Percentiles rank a stretch among this genome's conserved stretches.
These are phyloP conservation scores for Flagelloscypha sp. DNA, from an alignment of 768 basidiomycete genomes.

Conservation along the genomic window DNA sequence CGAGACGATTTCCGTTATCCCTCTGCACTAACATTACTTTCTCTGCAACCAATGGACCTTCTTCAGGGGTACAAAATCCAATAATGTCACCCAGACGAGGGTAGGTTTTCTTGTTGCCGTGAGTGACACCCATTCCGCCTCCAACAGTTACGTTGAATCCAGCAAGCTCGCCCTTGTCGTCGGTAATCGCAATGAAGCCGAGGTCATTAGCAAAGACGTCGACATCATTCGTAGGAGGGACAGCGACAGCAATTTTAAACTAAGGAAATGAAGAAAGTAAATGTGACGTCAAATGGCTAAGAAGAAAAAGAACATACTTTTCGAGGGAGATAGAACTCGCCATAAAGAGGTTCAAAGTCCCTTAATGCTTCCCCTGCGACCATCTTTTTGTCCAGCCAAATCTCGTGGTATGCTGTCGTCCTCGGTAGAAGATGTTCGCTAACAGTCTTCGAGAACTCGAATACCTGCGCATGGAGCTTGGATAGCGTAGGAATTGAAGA, in stretches of 20 bases:
- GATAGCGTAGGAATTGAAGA: conserved; percentile 87
- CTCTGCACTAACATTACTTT: conserved; percentile 89
- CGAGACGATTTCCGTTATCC: conserved; percentile 90
- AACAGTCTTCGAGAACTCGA: conserved; percentile 73
- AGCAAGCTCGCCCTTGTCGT: conserved; percentile 61
- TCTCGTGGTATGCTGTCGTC: conserved; percentile 95
- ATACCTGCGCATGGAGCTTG: conserved; percentile 76
- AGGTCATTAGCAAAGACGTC: conserved; percentile 95
- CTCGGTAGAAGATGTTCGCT: conserved; percentile 83
- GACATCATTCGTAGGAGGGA: conserved; percentile 93
- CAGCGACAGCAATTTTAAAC: conserved; percentile 97
- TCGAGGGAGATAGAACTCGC: conserved; percentile 92
- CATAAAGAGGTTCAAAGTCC: conserved; percentile 96
- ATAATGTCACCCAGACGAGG: conserved; percentile 82
- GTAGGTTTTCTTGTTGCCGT: conserved; percentile 98
- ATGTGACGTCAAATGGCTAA: not conserved
- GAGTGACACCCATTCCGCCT: conserved; percentile 99
- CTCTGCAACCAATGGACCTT: conserved; percentile 83
- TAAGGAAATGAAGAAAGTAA: conserved; percentile 22
- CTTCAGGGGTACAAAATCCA: conserved; percentile 87
- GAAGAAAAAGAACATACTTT: conserved; percentile 47
- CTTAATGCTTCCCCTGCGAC: conserved; percentile 91
- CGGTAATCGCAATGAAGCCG: conserved; percentile 92
- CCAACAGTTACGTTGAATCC: conserved; percentile 95
- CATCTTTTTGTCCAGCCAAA: conserved; percentile 97